A percentile compares a stretch with the other conserved stretches of the same genome.
These are phyloP conservation scores for Tetrahymena elliotti DNA, from an alignment of 73 alveolate species.

Conservation along the genomic window DNA sequence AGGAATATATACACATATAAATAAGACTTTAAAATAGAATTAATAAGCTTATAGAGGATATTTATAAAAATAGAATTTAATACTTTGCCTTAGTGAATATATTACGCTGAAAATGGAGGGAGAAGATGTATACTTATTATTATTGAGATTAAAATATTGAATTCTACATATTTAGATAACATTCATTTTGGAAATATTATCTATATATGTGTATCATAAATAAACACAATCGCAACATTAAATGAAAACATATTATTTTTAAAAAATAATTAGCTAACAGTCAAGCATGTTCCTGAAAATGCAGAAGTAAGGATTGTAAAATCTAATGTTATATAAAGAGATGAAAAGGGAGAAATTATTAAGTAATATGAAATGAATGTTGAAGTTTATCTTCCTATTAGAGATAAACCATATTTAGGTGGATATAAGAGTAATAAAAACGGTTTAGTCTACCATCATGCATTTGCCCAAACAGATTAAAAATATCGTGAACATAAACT, in stretches of 20 bases:
- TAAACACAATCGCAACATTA: neutral
- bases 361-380: slow-evolving; percentile 27
- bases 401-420: slow-evolving; percentile 45
- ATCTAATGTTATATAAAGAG: slow-evolving; percentile 22
- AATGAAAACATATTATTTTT: neutral
- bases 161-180: neutral
- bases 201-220: neutral
- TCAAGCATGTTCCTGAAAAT: slow-evolving; percentile 5
- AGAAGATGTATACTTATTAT: neutral
- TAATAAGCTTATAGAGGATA: neutral
- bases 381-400: slow-evolving; percentile 9
- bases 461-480: slow-evolving; percentile 72
- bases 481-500: slow-evolving; percentile 46
- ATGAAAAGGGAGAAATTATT: slow-evolving; percentile 39
- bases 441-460: slow-evolving; percentile 63
- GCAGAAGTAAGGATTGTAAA: slow-evolving; percentile 21
- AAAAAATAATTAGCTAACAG: neutral
- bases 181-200: neutral
- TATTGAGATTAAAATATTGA: neutral
- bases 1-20: neutral
- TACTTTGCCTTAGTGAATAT: neutral
- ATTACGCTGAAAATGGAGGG: neutral
- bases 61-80: too few relatives aligned
- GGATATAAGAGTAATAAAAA: slow-evolving; percentile 56
- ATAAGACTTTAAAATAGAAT: neutral